Evolutionary conservation across 192 early-diverging fungal species (phyloP).

Genomic region (Neocallimastix lanati): DNA sequence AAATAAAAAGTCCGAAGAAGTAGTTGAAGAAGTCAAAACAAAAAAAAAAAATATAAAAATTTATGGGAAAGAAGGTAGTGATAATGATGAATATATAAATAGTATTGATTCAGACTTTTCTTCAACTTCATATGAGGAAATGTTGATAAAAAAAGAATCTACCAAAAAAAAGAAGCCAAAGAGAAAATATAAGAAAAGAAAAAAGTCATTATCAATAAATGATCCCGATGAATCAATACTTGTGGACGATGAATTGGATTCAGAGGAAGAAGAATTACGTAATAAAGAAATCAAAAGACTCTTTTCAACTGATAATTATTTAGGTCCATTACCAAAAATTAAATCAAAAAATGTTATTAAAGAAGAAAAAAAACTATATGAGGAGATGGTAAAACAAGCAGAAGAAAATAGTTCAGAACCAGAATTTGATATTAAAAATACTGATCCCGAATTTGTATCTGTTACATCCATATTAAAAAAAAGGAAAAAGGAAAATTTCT

Average conservation of each 20-base stretch:
- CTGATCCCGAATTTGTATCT: not conserved
- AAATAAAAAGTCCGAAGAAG: not conserved
- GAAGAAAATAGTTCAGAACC: not conserved
- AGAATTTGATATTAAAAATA: not conserved
- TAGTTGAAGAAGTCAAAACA: not conserved
- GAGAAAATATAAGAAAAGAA: not conserved
- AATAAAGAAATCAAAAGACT: not conserved
- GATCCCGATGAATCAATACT: not conserved
- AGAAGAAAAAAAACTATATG: not conserved
- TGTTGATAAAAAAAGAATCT: not conserved
- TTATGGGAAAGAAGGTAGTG: too few species aligned
- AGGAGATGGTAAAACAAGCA: not conserved
- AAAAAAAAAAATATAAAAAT: not conserved
- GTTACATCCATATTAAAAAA: not conserved
- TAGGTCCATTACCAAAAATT: not conserved
- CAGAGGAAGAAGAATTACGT: not conserved
- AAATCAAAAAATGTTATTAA: not conserved
- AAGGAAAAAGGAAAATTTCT: not conserved
- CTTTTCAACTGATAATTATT: not conserved
- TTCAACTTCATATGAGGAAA: not conserved
- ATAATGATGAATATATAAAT: not conserved
- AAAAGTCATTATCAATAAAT: not conserved
- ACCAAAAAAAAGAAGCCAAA: not conserved
- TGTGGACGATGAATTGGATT: not conserved
- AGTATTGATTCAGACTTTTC: not conserved